phyloP scores from a whole-genome alignment of 2,329 filamentous ascomycete genomes.

The Fusarium tjaetaba region DNA sequence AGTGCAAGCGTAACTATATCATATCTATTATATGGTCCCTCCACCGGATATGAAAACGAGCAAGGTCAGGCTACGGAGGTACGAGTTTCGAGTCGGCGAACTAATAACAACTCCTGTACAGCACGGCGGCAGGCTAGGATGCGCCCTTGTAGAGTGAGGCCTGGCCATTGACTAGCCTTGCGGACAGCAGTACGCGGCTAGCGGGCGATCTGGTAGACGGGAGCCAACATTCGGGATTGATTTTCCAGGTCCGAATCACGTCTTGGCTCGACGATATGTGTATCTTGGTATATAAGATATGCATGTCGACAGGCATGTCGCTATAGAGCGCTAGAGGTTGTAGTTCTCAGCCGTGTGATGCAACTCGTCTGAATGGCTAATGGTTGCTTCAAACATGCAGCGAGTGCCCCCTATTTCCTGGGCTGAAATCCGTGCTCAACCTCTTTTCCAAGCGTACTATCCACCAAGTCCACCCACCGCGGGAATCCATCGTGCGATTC shows the following conservation, averaged over 20 bases:
- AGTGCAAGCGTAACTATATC: slow-evolving; percentile 7
- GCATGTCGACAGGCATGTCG: not conserved
- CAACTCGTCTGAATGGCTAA: not conserved
- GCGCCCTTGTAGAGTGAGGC: slow-evolving; percentile 8
- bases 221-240: not conserved
- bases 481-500: slow-evolving; percentile 34
- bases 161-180: slow-evolving; percentile 7
- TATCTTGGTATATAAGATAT: not conserved
- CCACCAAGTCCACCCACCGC: slow-evolving; percentile 20
- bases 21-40: slow-evolving; percentile 2
- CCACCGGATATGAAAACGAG: not conserved
- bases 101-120: not conserved
- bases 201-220: slow-evolving; percentile 21
- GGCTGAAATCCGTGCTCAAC: slow-evolving; percentile 31
- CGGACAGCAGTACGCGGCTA: slow-evolving; percentile 1
- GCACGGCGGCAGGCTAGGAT: not conserved
- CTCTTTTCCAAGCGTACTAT: slow-evolving; percentile 20
- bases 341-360: not conserved
- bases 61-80: slow-evolving; percentile 10
- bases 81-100: not conserved
- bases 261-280: not conserved
- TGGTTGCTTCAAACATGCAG: not conserved
- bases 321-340: not conserved
- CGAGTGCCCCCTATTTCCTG: slow-evolving; percentile 20
- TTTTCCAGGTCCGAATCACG: not conserved